phyloP scores from a whole-genome alignment of 2,329 filamentous ascomycete genomes.

The Fusarium heterosporum region DNA sequence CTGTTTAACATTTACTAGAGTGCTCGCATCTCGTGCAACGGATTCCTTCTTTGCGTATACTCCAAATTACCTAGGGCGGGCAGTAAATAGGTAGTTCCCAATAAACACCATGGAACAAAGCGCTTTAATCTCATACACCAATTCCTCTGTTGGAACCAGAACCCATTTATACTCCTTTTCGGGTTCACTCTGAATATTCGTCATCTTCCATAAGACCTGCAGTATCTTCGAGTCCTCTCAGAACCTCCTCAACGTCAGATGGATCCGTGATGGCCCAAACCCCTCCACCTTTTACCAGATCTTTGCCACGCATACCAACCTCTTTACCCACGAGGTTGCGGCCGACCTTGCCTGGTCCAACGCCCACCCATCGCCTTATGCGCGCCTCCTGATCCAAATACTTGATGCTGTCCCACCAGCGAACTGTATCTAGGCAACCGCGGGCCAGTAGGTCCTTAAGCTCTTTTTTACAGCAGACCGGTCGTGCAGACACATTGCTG shows the following conservation, averaged over 20 bases:
- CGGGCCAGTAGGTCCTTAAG: constrained; percentile 83
- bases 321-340: constrained; percentile 95
- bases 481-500: constrained; percentile 85
- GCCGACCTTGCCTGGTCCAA: constrained; percentile 93
- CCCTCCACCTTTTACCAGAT: constrained; percentile 85
- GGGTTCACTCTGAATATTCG: constrained; percentile 49
- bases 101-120: constrained; percentile 7
- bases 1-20: constrained; percentile 10
- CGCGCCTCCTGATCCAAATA: constrained; percentile 87
- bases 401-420: constrained; percentile 93
- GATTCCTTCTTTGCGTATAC: constrained; percentile 24
- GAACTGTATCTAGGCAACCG: constrained; percentile 90
- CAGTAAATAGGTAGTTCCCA: constrained; percentile 7
- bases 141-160: background rate
- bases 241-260: constrained; percentile 76
- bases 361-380: constrained; percentile 87
- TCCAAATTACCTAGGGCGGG: constrained; percentile 6
- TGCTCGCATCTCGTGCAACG: constrained; percentile 16
- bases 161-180: constrained; percentile 3
- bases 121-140: constrained; percentile 12
- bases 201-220: constrained; percentile 64
- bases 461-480: constrained; percentile 78
- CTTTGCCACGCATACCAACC: constrained; percentile 84
- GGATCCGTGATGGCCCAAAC: constrained; percentile 93
- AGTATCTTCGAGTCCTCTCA: constrained; percentile 74